Base-by-base conservation (phyloP, 352 stramenopile genomes). In the Phytophthora foliorum region DNA sequence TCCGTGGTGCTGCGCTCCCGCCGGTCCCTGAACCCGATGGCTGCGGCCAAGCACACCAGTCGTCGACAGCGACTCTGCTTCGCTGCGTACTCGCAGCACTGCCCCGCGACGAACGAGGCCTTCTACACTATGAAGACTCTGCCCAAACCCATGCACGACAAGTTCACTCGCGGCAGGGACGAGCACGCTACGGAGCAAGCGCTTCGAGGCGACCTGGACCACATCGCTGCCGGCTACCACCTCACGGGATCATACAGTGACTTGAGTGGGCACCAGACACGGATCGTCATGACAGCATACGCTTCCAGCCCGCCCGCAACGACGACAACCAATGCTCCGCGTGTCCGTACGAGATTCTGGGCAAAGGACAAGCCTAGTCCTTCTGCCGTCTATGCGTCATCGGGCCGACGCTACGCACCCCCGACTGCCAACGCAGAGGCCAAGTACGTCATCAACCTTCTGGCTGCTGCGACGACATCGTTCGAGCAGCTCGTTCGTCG, bases 101-200 rank as follows among this genome's bases (percentile, higher is more conserved):
- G 66, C 11, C 48, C 75, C 16, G 55, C 62, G 2, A 63, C 56
- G 2, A 81, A 88, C 48, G 78, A 89, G 19, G 83, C 86, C 3
- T 83, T 90, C 36, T 85, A 91, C 65, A 76, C 88, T 17, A 80
- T 91, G 75, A 87, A 83, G 58, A 91, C 86, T 14, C 69, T 93
- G 16, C 78, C 82, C 0, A 78, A 73, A 19, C 55, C 74, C 27
- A 70, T 85, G 8, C 86, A 91, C 65, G 64, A 77, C 36, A 63
- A 69, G 4, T 67, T 80, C 46, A 67, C 61, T 8, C 31, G 48
- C 13, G 46, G 44, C 2, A 69, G 42, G 25, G 46, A 53, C 19
- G 36, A 63, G 21, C 66, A 27, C 25, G 31, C 36, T 6, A 45
- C 64, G 17, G 56, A 72, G 21, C 72, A 55, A 71, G 74, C 48